Conservation (phyloP, 2,329 filamentous ascomycete genomes). For the Trichoderma cornu-damae region DNA sequence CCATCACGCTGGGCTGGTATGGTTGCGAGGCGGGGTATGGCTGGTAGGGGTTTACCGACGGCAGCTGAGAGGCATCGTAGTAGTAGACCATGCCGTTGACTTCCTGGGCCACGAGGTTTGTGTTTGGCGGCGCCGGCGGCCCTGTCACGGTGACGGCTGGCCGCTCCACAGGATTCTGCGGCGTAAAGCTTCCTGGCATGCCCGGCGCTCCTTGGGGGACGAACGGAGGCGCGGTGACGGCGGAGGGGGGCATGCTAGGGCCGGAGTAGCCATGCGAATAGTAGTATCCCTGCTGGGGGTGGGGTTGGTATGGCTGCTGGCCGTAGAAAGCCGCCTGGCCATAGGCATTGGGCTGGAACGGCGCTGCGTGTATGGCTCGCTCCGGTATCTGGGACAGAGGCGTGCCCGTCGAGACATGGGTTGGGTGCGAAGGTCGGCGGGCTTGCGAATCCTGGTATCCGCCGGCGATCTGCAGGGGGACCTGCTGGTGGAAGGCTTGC, state of each 20-base stretch:
- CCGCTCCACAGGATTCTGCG: slow-evolving; percentile 39
- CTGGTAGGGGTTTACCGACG: slow-evolving; percentile 47
- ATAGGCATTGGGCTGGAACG: slow-evolving; percentile 75
- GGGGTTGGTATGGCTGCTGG: slow-evolving; percentile 37
- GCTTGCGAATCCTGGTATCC: slow-evolving; percentile 57
- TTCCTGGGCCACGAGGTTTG: slow-evolving; percentile 70
- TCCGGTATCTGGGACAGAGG: slow-evolving; percentile 90
- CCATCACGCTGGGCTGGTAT: slow-evolving; percentile 55
- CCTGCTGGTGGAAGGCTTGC: slow-evolving; percentile 89
- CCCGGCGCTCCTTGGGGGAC: slow-evolving; percentile 50
- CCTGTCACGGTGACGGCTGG: slow-evolving; percentile 30
- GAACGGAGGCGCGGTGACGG: slow-evolving; percentile 49
- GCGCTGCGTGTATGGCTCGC: slow-evolving; percentile 80
- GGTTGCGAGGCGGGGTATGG: slow-evolving; percentile 45
- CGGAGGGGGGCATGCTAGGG: slow-evolving; percentile 48
- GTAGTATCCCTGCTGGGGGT: slow-evolving; percentile 59
- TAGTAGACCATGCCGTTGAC: slow-evolving; percentile 96
- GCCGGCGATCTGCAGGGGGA: slow-evolving; percentile 67
- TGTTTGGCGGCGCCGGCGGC: slow-evolving; percentile 26
- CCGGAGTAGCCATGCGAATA: slow-evolving; percentile 53
- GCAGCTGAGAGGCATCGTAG: slow-evolving; percentile 72
- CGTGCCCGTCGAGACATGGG: slow-evolving; percentile 67
- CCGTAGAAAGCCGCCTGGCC: slow-evolving; percentile 52
- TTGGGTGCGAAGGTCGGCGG: slow-evolving; percentile 64
- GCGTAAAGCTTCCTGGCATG: slow-evolving; percentile 38